Percentiles rank a stretch among this genome's conserved stretches.
These are phyloP conservation scores for Raffaelea ambrosiae DNA, from an alignment of 2,329 filamentous ascomycete species.

Conservation along the genomic window DNA sequence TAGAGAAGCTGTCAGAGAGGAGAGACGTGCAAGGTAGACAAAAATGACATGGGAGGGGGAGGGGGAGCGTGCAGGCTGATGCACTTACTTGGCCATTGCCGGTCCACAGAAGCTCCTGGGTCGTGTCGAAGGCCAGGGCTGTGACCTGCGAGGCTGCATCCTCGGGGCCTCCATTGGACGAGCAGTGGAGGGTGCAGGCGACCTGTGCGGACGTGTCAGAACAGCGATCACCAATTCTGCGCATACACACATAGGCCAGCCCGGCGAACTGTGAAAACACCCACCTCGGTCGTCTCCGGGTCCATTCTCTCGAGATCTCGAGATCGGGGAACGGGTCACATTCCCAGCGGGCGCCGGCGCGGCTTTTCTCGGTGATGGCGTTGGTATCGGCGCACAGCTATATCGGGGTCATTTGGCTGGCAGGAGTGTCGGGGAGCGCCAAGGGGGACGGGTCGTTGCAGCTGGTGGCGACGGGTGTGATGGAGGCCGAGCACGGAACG, in stretches of 20 bases:
- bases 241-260: conserved; percentile 48
- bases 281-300: conserved; percentile 15
- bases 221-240: conserved; percentile 77
- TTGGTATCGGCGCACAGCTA: no score
- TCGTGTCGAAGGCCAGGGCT: conserved; percentile 80
- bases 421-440: no score
- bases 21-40: not conserved
- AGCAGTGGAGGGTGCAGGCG: conserved; percentile 69
- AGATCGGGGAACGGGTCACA: conserved; percentile 5
- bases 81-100: conserved; percentile 29
- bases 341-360: conserved; percentile 5
- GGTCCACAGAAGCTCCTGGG: conserved; percentile 85
- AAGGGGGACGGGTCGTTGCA: no score
- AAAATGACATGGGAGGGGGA: not conserved
- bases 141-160: conserved; percentile 61
- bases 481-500: no score
- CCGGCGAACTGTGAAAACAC: conserved; percentile 45
- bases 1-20: conserved; percentile 25
- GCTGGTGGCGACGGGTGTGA: no score
- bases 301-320: conserved; percentile 12
- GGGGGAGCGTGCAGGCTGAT: not conserved
- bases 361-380: no score
- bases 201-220: conserved; percentile 43
- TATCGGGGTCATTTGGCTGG: no score
- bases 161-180: conserved; percentile 59